phyloP scores from a whole-genome alignment of 129 eudicot genomes.

The Lactuca sativa region DNA sequence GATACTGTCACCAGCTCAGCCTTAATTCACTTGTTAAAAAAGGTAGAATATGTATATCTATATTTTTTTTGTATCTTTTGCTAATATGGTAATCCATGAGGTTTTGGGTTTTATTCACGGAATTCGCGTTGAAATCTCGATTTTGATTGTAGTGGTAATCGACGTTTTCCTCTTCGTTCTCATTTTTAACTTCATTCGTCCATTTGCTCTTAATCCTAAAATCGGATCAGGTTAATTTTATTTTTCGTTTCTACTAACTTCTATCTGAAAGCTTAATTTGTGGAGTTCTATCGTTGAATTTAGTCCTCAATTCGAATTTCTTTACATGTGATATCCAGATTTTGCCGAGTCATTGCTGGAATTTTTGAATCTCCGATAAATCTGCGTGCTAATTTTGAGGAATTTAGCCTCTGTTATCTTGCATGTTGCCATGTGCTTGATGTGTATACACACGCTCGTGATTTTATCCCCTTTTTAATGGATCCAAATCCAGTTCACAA shows the following conservation, averaged over 20 bases:
- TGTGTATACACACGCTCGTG: neutral
- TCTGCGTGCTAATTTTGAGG: neutral
- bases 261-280: neutral
- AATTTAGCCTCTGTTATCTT: neutral
- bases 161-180: neutral
- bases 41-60: neutral
- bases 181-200: neutral
- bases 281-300: neutral
- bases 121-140: neutral
- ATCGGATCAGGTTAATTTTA: neutral
- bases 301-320: neutral
- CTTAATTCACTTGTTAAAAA: neutral
- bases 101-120: neutral
- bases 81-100: neutral
- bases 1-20: conserved; percentile 15
- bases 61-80: neutral
- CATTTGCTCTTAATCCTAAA: neutral
- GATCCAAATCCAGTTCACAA: conserved; percentile 1
- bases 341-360: conserved; percentile 9
- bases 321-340: conserved; percentile 1
- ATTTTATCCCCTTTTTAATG: neutral
- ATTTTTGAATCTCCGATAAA: conserved; percentile 1
- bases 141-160: neutral
- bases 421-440: conserved; percentile 18
- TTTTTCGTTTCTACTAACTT: neutral